Evolutionary conservation across 768 basidiomycete genomes (phyloP), one percentile per base, ranked within the genome.

Genomic region (Lepiota brunneoincarnata): DNA sequence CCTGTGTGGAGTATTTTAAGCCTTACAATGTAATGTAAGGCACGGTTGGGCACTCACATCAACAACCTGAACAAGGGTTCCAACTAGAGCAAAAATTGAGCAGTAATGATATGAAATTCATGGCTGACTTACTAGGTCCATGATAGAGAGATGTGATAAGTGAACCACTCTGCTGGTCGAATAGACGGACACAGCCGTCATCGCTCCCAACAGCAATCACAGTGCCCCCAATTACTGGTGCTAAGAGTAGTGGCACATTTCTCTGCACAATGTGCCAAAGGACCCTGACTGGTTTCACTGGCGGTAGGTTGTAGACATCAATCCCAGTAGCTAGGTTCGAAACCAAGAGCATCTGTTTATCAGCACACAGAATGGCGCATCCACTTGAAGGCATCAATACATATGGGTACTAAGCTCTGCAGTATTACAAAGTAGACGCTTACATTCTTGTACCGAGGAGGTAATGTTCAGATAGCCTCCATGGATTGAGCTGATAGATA

Each of bases 231-330:
- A 47, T 28, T 28, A 17, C 34, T 20, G 46, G 17, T 6, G 23
- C 34, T 3, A 47, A 2, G 17, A 35, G 6, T n/a, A 47, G 46
- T n/a, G 46, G 34, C 7, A 47, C 46, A 47, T 47, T 47, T 12
- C 36, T 47, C 17, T 28, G 2, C 11, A 47, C 20, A 34, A 36
- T 5, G 17, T 47, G 46, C n/a, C 46, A 10, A 36, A 47, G 34
- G 14, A 35, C 18, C n/a, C 46, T n/a, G n/a, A n/a, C n/a, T n/a
- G n/a, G n/a, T n/a, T n/a, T n/a, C n/a, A n/a, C n/a, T n/a, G n/a
- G n/a, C 17, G 46, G 46, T 11, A 47, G 28, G 17, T 47, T 21
- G 17, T 47, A 47, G 18, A 47, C n/a, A 47, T 47, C 46, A 35
- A 47, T 12, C 6, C 46, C 46, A n/a, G 28, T 35, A 7, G n/a